phyloP scores from a whole-genome alignment of 139 green algal genomes.

The Tetratostichococcus sp. region DNA sequence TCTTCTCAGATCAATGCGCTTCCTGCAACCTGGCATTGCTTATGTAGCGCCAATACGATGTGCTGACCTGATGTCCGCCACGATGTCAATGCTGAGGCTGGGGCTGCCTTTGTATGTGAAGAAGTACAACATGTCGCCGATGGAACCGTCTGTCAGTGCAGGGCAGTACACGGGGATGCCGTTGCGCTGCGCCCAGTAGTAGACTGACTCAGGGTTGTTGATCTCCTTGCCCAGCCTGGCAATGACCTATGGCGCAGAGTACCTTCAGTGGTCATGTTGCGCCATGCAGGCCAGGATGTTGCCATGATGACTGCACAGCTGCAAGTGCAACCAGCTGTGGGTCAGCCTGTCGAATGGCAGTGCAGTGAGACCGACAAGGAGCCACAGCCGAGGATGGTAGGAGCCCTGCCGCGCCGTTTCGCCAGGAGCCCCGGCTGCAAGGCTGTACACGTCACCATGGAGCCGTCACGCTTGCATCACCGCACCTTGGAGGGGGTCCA shows the following conservation, averaged over 20 bases:
- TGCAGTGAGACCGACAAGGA: too few species aligned
- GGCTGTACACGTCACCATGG: too few species aligned
- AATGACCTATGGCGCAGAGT: conserved; percentile 68
- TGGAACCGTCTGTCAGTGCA: conserved; percentile 86
- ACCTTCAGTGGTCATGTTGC: too few species aligned
- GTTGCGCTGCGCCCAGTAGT: conserved; percentile 90
- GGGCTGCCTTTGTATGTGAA: conserved; percentile 83
- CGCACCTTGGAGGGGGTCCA: conserved; percentile 92
- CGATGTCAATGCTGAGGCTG: conserved; percentile 71
- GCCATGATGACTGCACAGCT: neutral
- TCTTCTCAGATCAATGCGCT: too few species aligned
- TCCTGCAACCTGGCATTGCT: too few species aligned
- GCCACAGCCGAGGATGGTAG: too few species aligned
- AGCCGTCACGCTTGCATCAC: neutral
- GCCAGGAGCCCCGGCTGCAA: too few species aligned
- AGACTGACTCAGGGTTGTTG: conserved; percentile 80
- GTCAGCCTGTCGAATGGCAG: too few species aligned
- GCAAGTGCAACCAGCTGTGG: too few species aligned
- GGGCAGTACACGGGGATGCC: conserved; percentile 95
- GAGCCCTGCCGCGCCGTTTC: too few species aligned
- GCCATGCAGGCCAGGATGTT: too few species aligned
- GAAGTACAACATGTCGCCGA: conserved; percentile 99
- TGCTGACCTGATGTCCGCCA: conserved; percentile 40
- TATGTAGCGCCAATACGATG: conserved; percentile 5
- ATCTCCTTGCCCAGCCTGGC: conserved; percentile 84